phyloP scores from a whole-genome alignment of 768 basidiomycete species.

The Amanita pallidorosea region DNA sequence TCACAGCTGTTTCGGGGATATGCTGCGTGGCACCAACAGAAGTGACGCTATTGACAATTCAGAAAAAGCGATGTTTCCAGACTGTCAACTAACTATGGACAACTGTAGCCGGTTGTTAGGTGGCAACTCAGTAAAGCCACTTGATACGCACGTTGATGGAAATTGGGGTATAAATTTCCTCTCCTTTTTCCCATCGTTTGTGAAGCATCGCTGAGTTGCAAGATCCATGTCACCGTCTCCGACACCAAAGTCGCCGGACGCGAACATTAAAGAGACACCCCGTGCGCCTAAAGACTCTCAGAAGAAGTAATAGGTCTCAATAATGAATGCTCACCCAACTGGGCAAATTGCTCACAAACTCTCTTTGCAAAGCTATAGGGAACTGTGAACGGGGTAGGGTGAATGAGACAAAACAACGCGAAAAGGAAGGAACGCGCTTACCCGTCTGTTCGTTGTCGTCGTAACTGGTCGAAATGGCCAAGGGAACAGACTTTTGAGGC shows the following conservation, averaged over 20 bases:
- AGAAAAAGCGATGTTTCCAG: background rate
- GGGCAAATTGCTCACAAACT: slow-evolving; percentile 46
- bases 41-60: slow-evolving; percentile 40
- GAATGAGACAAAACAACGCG: background rate
- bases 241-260: slow-evolving; percentile 60
- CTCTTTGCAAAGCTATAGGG: slow-evolving; percentile 42
- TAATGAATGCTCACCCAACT: slow-evolving; percentile 33
- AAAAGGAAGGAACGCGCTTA: slow-evolving; percentile 11
- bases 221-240: slow-evolving; percentile 47
- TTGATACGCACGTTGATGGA: slow-evolving; percentile 35
- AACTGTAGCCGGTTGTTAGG: slow-evolving; percentile 13
- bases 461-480: slow-evolving; percentile 59
- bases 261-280: slow-evolving; percentile 53
- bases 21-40: slow-evolving; percentile 51
- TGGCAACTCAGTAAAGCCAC: slow-evolving; percentile 18
- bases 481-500: slow-evolving; percentile 32
- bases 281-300: slow-evolving; percentile 33
- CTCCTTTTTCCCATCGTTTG: slow-evolving; percentile 44
- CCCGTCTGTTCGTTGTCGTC: slow-evolving; percentile 62
- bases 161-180: slow-evolving; percentile 45
- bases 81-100: slow-evolving; percentile 34
- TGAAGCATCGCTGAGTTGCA: slow-evolving; percentile 37
- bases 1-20: slow-evolving; percentile 42
- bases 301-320: background rate
- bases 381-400: slow-evolving; percentile 22